Percentiles rank a stretch among this genome's conserved stretches.
These are phyloP conservation scores for Podospora pseudoanserina DNA, from an alignment of 495 filamentous ascomycete genomes.

Conservation along the genomic window DNA sequence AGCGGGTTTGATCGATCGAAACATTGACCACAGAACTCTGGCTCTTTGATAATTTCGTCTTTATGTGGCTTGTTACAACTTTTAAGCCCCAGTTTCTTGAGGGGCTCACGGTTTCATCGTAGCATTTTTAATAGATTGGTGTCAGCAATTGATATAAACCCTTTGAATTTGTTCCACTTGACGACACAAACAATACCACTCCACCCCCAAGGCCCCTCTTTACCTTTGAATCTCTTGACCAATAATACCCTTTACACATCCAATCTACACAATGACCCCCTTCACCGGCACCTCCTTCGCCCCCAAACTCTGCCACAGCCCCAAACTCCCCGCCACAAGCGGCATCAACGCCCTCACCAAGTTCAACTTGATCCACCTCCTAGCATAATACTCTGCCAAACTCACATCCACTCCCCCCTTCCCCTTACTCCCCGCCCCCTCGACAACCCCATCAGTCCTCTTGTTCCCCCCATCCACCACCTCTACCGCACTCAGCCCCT, in stretches of 20 bases:
- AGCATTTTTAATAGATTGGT: no score
- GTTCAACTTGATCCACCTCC: conserved; percentile 39
- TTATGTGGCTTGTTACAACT: no score
- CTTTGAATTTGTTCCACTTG: no score
- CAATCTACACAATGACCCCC: background rate
- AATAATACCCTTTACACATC: background rate
- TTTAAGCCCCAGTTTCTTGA: no score
- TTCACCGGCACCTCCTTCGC: conserved; percentile 2
- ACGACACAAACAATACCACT: no score
- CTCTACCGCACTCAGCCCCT: conserved; percentile 26
- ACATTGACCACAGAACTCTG: no score
- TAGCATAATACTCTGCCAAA: conserved; percentile 37
- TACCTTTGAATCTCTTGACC: background rate
- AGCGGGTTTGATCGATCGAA: no score
- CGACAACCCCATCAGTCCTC: background rate
- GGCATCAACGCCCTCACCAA: conserved; percentile 39
- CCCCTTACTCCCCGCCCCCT: conserved; percentile 20
- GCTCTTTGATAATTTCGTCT: no score
- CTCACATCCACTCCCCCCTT: conserved; percentile 27
- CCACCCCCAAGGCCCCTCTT: no score
- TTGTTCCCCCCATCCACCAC: background rate
- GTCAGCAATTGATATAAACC: no score
- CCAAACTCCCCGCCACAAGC: conserved; percentile 39
- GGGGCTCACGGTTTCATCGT: no score
- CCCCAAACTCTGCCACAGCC: conserved; percentile 34